Evolutionary conservation across 768 basidiomycete genomes (phyloP).

Genomic region (Suillus bovinus): DNA sequence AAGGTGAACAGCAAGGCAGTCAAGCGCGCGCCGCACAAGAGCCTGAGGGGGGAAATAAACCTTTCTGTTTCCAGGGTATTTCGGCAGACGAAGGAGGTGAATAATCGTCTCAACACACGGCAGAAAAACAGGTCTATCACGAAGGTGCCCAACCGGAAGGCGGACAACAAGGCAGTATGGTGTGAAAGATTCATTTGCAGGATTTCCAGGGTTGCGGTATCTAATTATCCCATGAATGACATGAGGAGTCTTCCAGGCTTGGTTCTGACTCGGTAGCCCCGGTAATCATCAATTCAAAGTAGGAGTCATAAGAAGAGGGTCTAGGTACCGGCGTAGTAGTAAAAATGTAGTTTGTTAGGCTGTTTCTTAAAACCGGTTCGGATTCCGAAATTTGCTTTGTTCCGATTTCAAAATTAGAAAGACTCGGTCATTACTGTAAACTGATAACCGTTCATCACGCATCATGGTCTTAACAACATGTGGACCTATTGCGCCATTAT

Average conservation of each 20-base stretch:
- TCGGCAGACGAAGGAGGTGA: not conserved
- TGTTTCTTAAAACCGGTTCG: not conserved
- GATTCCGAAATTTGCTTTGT: too few relatives aligned
- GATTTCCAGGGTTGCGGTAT: not conserved
- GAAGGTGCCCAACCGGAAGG: not conserved
- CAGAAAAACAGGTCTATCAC: not conserved
- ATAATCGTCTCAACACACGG: not conserved
- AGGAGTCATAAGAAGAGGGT: not conserved
- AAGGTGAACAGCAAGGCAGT: not conserved
- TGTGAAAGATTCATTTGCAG: not conserved
- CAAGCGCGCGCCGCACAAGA: not conserved
- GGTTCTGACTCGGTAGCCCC: not conserved
- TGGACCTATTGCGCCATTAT: too few relatives aligned
- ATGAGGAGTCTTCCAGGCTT: not conserved
- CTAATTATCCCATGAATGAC: not conserved
- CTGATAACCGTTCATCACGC: too few relatives aligned
- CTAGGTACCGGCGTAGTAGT: not conserved
- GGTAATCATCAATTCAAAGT: not conserved
- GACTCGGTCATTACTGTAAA: too few relatives aligned
- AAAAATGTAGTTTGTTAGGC: not conserved
- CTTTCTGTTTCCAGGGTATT: not conserved
- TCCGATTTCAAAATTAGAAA: too few relatives aligned
- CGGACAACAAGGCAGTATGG: not conserved
- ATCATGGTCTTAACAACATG: too few relatives aligned
- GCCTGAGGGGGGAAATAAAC: too few relatives aligned